These are phyloP conservation scores for Chamaenerion angustifolium DNA, from an alignment of 345 rosid species.

Conservation along the genomic window DNA sequence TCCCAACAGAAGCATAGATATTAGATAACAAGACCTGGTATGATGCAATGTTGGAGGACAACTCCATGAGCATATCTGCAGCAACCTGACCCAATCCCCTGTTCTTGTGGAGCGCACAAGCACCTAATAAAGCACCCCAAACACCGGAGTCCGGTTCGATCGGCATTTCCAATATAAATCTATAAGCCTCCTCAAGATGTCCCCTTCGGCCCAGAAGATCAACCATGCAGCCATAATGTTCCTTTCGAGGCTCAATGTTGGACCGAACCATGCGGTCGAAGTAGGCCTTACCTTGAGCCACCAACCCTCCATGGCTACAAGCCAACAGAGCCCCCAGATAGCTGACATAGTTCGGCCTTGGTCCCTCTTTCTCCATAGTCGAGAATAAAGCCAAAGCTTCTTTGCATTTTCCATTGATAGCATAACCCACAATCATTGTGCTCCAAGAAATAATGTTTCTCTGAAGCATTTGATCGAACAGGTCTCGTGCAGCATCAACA, in stretches of 20 bases:
- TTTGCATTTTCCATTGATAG: conserved; percentile 30
- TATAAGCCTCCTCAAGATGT: conserved; percentile 26
- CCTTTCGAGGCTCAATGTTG: conserved; percentile 23
- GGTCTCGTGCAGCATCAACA: conserved; percentile 16
- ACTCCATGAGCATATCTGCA: conserved; percentile 28
- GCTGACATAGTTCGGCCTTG: conserved; percentile 27
- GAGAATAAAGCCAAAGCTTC: conserved; percentile 26
- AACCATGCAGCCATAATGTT: conserved; percentile 39
- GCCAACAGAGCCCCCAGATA: conserved; percentile 31
- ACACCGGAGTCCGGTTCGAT: conserved; percentile 25
- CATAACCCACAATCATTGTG: conserved; percentile 33
- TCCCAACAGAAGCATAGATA: conserved; percentile 35
- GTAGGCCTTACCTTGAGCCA: conserved; percentile 20
- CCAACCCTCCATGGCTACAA: conserved; percentile 36
- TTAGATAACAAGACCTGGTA: conserved; percentile 39
- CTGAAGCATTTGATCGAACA: conserved; percentile 20
- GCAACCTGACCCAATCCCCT: conserved; percentile 27
- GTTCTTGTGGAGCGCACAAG: conserved; percentile 33
- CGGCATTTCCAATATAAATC: conserved; percentile 28
- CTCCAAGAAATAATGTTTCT: conserved; percentile 40
- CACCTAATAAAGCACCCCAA: conserved; percentile 38
- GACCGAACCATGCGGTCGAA: conserved; percentile 19
- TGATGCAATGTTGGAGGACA: conserved; percentile 31
- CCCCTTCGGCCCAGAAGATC: conserved; percentile 34
- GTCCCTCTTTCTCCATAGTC: conserved; percentile 21